Base-by-base conservation (phyloP, 257 asterid genomes). In the Nicotiana paniculata region DNA sequence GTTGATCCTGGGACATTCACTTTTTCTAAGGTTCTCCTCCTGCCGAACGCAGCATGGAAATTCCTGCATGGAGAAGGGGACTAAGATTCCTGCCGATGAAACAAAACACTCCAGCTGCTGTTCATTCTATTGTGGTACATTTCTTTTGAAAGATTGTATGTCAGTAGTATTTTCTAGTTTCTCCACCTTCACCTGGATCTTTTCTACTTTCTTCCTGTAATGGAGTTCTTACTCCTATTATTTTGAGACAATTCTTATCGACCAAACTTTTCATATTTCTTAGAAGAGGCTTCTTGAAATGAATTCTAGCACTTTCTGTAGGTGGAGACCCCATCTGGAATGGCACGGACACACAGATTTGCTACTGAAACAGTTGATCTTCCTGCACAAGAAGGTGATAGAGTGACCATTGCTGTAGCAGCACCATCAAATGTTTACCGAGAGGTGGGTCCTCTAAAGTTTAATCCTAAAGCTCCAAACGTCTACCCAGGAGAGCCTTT, bases 1-100 rank as follows among this genome's bases (percentile, higher is more conserved):
- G 89, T 91, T 95, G 97, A 95, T 95, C 93, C 87, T 87, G 93
- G 93, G 90, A 92, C 88, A 90, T 90, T 90, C 90, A 90, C 97
- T 90, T 93, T 91, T 91, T 91, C 99, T 95, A 95, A 95, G 98
- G 98, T 90, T 94, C 94, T 96, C 92, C 92, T 94, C 93, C 92
- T 93, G 88, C 93, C 97, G 96, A 92, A 91, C 97, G 98, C 98
- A 94, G 99, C 98, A 91, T 93, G 98, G 97, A 93, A 82, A 88
- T 94, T 86, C 97, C 99, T 88, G 95, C 99, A 81, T 94, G 99
- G 99, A 91, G 87, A 88, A 89, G 98, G 37, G 91, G 89, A 85
- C 93, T 96, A 70, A 91, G 87, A 74, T 90, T 85, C 89, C 84
- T 94, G 87, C 93, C 88, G 81, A 91, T 95, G 78, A 95, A 92